phyloP scores from a whole-genome alignment of 148 eudicot species.

The Silene uniflora region DNA sequence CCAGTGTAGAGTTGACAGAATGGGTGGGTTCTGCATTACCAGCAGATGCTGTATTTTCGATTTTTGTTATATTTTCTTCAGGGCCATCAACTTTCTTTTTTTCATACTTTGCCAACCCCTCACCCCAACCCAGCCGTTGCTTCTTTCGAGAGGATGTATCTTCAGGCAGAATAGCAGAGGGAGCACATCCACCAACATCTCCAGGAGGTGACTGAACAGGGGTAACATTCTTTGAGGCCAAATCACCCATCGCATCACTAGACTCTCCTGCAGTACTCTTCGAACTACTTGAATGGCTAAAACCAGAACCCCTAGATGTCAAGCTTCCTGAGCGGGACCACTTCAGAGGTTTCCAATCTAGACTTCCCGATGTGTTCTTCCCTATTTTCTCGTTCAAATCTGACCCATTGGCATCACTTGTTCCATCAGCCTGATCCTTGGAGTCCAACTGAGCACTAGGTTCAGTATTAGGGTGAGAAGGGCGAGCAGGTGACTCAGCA shows the following conservation, averaged over 20 bases:
- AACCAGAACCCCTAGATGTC: slow-evolving; percentile 70
- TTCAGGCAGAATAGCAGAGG: slow-evolving; percentile 41
- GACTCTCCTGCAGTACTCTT: slow-evolving; percentile 59
- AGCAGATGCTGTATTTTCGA: no score
- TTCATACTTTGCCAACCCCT: slow-evolving; percentile 94
- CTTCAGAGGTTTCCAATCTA: slow-evolving; percentile 77
- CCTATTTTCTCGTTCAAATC: slow-evolving; percentile 39
- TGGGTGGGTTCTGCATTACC: no score
- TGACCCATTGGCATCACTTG: slow-evolving; percentile 34
- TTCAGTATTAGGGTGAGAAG: slow-evolving; percentile 49
- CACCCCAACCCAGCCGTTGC: slow-evolving; percentile 95
- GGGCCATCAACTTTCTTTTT: slow-evolving; percentile 78
- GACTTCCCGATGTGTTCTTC: slow-evolving; percentile 43
- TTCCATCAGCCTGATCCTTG: slow-evolving; percentile 46
- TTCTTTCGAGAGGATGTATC: slow-evolving; percentile 71
- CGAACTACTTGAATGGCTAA: slow-evolving; percentile 63
- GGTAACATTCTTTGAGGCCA: slow-evolving; percentile 33
- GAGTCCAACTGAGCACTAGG: slow-evolving; percentile 35
- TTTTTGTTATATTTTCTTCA: slow-evolving; percentile 49
- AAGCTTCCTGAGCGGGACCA: slow-evolving; percentile 83
- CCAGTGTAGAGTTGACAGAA: no score
- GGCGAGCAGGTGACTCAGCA: slow-evolving; percentile 36
- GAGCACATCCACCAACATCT: slow-evolving; percentile 44
- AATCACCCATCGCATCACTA: slow-evolving; percentile 40
- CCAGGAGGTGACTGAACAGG: slow-evolving; percentile 52